Evolutionary conservation across 1,139 yeast genomes (phyloP), one percentile per base, ranked within the genome.

Genomic region (Williopsis jadinii): DNA sequence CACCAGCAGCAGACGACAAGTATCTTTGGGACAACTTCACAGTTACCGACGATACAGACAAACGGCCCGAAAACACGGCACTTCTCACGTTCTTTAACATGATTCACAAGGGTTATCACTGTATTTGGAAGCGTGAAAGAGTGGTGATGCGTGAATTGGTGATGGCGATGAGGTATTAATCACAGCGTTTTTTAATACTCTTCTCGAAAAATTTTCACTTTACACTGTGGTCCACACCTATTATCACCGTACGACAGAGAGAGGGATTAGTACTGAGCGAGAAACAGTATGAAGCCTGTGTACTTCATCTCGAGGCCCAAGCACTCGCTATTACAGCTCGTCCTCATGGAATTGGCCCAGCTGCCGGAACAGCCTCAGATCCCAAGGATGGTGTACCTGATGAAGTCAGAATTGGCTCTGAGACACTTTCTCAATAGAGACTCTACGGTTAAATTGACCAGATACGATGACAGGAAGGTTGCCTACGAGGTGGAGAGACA

Each of bases 361-460:
- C 58, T 50, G 35, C 65, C 59, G 34, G 56, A 40, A 37, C 70
- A 52, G 50, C 66, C 56, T 24, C 53, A 44, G 11, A 59, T 62
- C 13, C 71, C 71, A 11, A 63, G 62, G 26, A 62, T 71, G 10
- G 67, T 69, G 2, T 60, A 75, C 15, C 59, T 75, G 12, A 55
- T 77, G 42, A 63, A 68, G 35, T 67, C 68, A 41, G 61, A 62
- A 34, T 58, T 54, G 31, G 56, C 71, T 19, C 55, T 72, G 26
- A 64, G 66, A 24, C 56, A 62, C 32, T 77, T 74, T 53, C 51
- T 62, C 30, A 59, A 60, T 14, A 59, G 64, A 33, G 71, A 68
- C 36, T 64, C 73, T 8, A 61, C 61, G 11, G 41, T 73, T 9
- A 50, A 55, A 2, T 33, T 62, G 10, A 50, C 52, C 24, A 48